These are phyloP conservation scores for Halteria grandinella DNA, from an alignment of 73 alveolate species.

Conservation along the genomic window DNA sequence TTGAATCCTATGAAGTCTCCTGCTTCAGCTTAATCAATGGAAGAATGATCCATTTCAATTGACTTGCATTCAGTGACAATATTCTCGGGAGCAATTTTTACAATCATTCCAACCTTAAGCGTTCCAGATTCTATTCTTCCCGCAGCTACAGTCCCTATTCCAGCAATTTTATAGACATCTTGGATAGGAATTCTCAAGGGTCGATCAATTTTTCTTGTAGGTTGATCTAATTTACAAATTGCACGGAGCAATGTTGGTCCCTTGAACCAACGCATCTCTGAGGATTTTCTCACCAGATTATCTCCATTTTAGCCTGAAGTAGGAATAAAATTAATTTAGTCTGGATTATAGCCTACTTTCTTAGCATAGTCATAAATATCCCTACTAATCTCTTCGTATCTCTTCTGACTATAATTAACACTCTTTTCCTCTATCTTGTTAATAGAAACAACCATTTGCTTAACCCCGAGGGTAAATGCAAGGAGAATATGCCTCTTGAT, in stretches of 20 bases:
- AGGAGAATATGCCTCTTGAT: constrained; percentile 76
- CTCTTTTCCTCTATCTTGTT: constrained; percentile 80
- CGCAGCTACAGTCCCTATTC: constrained; percentile 83
- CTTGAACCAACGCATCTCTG: constrained; percentile 79
- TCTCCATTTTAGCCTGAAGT: constrained; percentile 83
- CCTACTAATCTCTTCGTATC: constrained; percentile 70
- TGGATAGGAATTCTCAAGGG: constrained; percentile 83
- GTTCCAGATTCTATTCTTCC: constrained; percentile 88
- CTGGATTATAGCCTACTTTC: constrained; percentile 81
- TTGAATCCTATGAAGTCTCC: constrained; percentile 85
- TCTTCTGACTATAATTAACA: constrained; percentile 67
- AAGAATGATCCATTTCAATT: constrained; percentile 74
- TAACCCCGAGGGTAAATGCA: constrained; percentile 89
- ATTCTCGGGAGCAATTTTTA: constrained; percentile 76
- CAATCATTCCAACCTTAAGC: constrained; percentile 71
- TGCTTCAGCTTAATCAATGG: constrained; percentile 78
- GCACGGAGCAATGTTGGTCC: constrained; percentile 79
- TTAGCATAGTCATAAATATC: constrained; percentile 69
- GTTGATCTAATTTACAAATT: constrained; percentile 73
- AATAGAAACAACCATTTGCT: constrained; percentile 77
- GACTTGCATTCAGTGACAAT: constrained; percentile 72
- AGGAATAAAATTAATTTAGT: constrained; percentile 73
- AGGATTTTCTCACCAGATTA: constrained; percentile 70
- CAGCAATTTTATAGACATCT: constrained; percentile 83
- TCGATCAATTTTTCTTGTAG: constrained; percentile 73